phyloP scores from a whole-genome alignment of 352 stramenopile genomes.

The Phytopythium mirpurense region DNA sequence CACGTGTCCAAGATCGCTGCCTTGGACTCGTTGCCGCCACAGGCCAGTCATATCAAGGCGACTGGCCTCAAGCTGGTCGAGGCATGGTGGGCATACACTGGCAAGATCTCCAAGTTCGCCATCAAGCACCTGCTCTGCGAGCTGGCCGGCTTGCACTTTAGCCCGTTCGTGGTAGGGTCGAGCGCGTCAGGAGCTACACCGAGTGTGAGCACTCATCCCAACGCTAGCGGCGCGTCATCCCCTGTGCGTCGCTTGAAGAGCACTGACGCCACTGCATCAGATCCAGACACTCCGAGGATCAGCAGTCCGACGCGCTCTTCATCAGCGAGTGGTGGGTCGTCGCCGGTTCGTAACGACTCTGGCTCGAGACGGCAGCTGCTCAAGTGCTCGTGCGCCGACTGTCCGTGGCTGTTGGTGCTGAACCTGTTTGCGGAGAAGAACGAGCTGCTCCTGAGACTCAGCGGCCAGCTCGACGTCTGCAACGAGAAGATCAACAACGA shows the following conservation, averaged over 20 bases:
- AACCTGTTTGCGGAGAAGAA: constrained; percentile 69
- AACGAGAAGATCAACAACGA: constrained; percentile 73
- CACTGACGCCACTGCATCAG: background rate
- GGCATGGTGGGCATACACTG: constrained; percentile 48
- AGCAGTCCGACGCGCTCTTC: background rate
- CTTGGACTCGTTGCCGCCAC: constrained; percentile 22
- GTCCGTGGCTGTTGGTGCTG: constrained; percentile 68
- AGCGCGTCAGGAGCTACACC: background rate
- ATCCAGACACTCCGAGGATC: background rate
- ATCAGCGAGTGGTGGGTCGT: constrained; percentile 9
- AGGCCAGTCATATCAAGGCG: constrained; percentile 13
- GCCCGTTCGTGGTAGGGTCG: constrained; percentile 22
- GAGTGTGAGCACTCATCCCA: background rate
- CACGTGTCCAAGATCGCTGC: constrained; percentile 50
- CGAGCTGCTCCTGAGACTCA: constrained; percentile 65
- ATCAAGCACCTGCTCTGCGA: constrained; percentile 57
- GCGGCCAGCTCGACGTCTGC: constrained; percentile 61
- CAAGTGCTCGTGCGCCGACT: constrained; percentile 62
- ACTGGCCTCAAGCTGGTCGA: constrained; percentile 44
- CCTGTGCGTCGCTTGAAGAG: constrained; percentile 2
- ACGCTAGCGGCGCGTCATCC: background rate
- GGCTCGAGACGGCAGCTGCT: constrained; percentile 43
- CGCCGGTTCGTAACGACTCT: constrained; percentile 16
- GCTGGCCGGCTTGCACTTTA: constrained; percentile 55
- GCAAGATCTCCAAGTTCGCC: constrained; percentile 43